Base-by-base conservation (phyloP, 768 basidiomycete genomes). In the Auricularia heimuer region DNA sequence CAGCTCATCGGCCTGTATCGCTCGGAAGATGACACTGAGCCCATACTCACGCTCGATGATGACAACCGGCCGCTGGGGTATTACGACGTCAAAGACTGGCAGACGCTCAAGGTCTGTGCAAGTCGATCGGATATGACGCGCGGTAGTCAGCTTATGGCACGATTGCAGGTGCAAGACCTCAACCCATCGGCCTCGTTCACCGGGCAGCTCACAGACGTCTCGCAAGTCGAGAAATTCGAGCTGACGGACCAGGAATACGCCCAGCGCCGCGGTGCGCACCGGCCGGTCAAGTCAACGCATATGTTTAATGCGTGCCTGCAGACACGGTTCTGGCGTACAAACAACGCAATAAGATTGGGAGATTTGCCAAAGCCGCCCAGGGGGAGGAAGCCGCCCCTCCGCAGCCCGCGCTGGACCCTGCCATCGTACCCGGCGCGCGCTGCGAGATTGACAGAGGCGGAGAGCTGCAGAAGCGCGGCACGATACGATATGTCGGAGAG, bases 311-410 rank as follows among this genome's bases (percentile, higher is more conserved):
- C 16, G 16, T 42, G 36, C 7, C 42, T 65, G 11, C 69, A 95
- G 96, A 96, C 72, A 89, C 91, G 8, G 91, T 98, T 35, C 81
- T 94, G 14, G 87, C 89, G 2, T 97, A 92, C 78, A 93, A 97
- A 70, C 89, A 92, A 73, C 81, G 81, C 2, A 77, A 96, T 74
- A 87, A 91, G 74, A 84, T 98, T 56, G 96, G 96, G 6, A 87
- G 94, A 10, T 98, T 96, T 73, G 90, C 90, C 80, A 3, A 75
- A 21, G 75, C 78, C 21, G 70, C 80, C 2, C 39, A 42, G 12
- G 70, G 74, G 2, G 67, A 69, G 1, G 63, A 74, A 33, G 65
- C 76, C 1, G 66, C 70, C 0, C 65, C 75, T 0, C 68, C 70
- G 0, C 63, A 73, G 11, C 67, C 74, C 11, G 60, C 73, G 0